A percentile compares a stretch with the other conserved stretches of the same genome.
phyloP scores from a whole-genome alignment of 2,329 filamentous ascomycete species.

The Cladosporium halotolerans region DNA sequence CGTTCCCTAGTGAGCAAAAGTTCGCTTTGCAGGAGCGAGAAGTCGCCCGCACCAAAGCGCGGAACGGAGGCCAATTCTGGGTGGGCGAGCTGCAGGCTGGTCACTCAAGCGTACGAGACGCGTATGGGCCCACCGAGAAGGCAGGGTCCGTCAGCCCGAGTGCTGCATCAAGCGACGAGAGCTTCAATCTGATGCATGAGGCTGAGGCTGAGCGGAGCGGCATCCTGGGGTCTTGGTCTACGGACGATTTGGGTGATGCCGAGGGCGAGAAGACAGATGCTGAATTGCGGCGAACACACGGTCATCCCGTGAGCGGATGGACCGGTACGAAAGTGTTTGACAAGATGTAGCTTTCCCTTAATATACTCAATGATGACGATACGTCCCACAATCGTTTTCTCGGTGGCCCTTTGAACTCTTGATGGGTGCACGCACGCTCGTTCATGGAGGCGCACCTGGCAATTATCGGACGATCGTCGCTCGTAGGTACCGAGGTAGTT shows the following conservation, averaged over 20 bases:
- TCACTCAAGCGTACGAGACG: neutral
- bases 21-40: slow-evolving; percentile 42
- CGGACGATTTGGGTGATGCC: slow-evolving; percentile 19
- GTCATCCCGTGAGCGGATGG: slow-evolving; percentile 19
- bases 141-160: slow-evolving; percentile 14
- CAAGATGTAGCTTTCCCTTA: slow-evolving; percentile 28
- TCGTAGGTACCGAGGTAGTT: no score
- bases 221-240: slow-evolving; percentile 17
- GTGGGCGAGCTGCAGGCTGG: slow-evolving; percentile 20
- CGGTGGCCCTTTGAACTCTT: no score
- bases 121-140: neutral
- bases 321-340: slow-evolving; percentile 32
- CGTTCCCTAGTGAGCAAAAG: slow-evolving; percentile 30
- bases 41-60: slow-evolving; percentile 27
- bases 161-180: slow-evolving; percentile 31
- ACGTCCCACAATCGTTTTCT: no score
- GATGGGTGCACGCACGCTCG: no score
- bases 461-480: no score
- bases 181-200: slow-evolving; percentile 42
- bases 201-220: slow-evolving; percentile 36
- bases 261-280: slow-evolving; percentile 19
- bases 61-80: slow-evolving; percentile 40
- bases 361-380: no score
- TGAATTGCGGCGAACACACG: slow-evolving; percentile 23
- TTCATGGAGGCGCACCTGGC: no score